Evolutionary conservation across 176 grass and related monocot species (phyloP).

Genomic region (Areca catechu): DNA sequence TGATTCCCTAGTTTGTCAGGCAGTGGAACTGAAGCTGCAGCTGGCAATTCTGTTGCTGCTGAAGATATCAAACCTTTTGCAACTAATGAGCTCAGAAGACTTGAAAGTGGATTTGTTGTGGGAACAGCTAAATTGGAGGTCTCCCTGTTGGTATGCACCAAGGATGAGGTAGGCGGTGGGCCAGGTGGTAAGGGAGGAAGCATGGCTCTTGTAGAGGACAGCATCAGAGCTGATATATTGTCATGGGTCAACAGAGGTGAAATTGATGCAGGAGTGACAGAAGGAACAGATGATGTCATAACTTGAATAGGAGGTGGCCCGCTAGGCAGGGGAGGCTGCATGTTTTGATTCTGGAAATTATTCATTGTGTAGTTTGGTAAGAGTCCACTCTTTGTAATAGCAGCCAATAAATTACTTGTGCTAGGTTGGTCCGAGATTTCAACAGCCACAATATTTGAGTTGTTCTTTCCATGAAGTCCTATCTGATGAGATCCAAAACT

Average conservation of each 20-base stretch:
- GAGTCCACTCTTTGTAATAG: conserved; percentile 53
- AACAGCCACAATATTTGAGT: conserved; percentile 14
- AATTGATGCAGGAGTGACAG: conserved; percentile 17
- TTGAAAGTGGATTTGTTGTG: conserved; percentile 53
- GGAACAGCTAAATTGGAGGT: conserved; percentile 4
- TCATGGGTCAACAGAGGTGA: not conserved
- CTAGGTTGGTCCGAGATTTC: conserved; percentile 19
- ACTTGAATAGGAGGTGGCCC: conserved; percentile 25
- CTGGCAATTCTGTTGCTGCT: conserved; percentile 35
- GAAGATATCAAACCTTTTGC: conserved; percentile 89
- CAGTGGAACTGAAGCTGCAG: conserved; percentile 12
- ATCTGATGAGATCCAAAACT: conserved; percentile 6
- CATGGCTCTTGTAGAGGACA: conserved; percentile 9
- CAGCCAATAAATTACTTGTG: conserved; percentile 55
- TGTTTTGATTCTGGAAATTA: conserved; percentile 21
- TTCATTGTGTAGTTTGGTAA: conserved; percentile 23
- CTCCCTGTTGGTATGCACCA: conserved; percentile 15
- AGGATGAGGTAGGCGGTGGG: conserved; percentile 35
- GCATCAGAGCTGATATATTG: conserved; percentile 8
- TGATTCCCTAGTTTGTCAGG: conserved; percentile 18
- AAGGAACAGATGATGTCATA: conserved; percentile 14
- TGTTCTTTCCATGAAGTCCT: conserved; percentile 26
- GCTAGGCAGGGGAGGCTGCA: conserved; percentile 35
- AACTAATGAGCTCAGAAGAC: conserved; percentile 83
- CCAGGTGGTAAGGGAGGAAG: conserved; percentile 67